phyloP scores from a whole-genome alignment of 192 early-diverging fungal species.

The Radiomyces spectabilis region DNA sequence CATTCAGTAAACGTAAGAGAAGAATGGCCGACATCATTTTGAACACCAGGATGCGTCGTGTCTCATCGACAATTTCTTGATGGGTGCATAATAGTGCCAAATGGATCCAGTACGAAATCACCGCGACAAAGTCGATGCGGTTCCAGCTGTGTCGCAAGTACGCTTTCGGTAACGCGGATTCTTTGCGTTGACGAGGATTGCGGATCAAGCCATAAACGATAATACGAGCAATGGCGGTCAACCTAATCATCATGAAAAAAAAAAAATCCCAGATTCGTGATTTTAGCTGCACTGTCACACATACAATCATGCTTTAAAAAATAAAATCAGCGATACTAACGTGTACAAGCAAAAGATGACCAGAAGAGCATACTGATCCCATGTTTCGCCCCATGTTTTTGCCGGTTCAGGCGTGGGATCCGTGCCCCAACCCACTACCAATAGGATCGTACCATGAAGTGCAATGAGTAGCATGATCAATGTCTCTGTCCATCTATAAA shows the following conservation, averaged over 20 bases:
- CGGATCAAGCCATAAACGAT: conserved; percentile 23
- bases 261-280: no score
- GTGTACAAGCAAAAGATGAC: conserved; percentile 43
- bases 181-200: conserved; percentile 1
- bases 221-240: conserved; percentile 3
- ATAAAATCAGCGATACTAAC: conserved; percentile 24
- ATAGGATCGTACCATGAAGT: conserved; percentile 31
- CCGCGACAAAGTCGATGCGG: conserved; percentile 47
- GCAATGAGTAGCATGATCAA: conserved; percentile 36
- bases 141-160: conserved; percentile 59
- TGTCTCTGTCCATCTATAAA: conserved; percentile 39
- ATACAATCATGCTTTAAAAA: no score
- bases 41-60: conserved; percentile 37
- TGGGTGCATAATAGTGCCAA: conserved; percentile 27
- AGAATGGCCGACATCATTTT: conserved; percentile 44
- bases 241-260: not conserved
- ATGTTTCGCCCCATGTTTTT: conserved; percentile 32
- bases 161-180: conserved; percentile 25
- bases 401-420: conserved; percentile 10
- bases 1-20: conserved; percentile 41
- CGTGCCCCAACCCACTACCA: conserved; percentile 28
- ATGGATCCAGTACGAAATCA: conserved; percentile 49
- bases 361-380: conserved; percentile 41
- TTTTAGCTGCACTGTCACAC: no score
- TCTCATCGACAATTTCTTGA: conserved; percentile 24